phyloP scores from a whole-genome alignment of 345 rosid genomes.

The Gossypium turneri region DNA sequence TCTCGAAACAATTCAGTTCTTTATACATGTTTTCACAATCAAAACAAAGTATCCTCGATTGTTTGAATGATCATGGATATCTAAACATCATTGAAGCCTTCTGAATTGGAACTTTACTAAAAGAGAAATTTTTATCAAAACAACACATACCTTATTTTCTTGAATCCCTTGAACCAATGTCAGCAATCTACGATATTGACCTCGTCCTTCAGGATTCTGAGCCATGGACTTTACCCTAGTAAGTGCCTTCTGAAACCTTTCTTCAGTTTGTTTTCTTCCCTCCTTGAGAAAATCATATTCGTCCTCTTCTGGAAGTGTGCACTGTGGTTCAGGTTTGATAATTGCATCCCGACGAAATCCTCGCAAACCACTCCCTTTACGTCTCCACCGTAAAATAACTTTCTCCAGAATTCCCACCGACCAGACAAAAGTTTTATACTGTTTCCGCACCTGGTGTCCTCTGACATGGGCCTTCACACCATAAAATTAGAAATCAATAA shows the following conservation, averaged over 20 bases:
- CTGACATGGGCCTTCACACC: conserved; percentile 72
- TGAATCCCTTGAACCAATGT: conserved; percentile 59
- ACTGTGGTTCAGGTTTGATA: conserved; percentile 30
- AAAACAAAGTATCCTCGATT: background rate
- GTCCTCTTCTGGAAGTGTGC: conserved; percentile 45
- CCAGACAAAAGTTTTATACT: conserved; percentile 66
- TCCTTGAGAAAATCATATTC: conserved; percentile 86
- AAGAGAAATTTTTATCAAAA: background rate
- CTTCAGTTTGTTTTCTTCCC: conserved; percentile 90
- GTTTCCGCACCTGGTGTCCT: conserved; percentile 89
- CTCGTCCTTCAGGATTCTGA: conserved; percentile 79
- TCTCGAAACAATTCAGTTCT: background rate
- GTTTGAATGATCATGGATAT: background rate
- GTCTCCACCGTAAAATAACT: conserved; percentile 89
- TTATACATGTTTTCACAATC: background rate
- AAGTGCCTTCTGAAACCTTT: conserved; percentile 77
- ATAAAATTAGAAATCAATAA: conserved; percentile 18
- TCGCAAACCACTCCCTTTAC: conserved; percentile 83
- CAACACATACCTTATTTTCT: conserved; percentile 26
- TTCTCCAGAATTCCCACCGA: conserved; percentile 90
- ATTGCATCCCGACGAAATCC: conserved; percentile 59
- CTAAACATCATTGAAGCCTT: background rate
- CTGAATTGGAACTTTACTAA: background rate
- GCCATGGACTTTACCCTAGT: conserved; percentile 90
- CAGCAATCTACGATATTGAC: conserved; percentile 81